Conservation (phyloP, 257 asterid genomes). For the Scutellaria galericulata region DNA sequence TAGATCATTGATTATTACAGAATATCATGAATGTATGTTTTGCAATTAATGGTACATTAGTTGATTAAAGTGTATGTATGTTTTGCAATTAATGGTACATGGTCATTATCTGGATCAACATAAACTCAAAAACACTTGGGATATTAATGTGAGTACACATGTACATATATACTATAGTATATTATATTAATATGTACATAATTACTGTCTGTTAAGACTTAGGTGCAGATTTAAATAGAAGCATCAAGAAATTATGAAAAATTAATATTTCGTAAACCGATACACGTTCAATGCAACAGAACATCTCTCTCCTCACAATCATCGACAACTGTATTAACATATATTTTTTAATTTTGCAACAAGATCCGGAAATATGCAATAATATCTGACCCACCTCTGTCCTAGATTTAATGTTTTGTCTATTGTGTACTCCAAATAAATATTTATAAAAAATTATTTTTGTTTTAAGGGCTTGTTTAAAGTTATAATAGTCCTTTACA, state of each 20-base stretch:
- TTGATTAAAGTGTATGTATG: too few species aligned
- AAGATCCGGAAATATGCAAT: neutral
- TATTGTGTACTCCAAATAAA: neutral
- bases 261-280: neutral
- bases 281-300: constrained; percentile 13
- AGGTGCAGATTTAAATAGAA: neutral
- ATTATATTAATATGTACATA: too few species aligned
- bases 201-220: too few species aligned
- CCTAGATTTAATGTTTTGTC: constrained; percentile 12
- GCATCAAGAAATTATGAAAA: neutral
- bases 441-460: neutral
- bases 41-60: too few species aligned
- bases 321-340: neutral
- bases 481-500: too few species aligned
- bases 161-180: too few species aligned
- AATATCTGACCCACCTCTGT: constrained; percentile 16
- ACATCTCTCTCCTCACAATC: neutral
- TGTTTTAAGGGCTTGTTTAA: neutral
- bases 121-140: too few species aligned
- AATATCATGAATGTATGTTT: too few species aligned
- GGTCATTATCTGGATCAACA: too few species aligned
- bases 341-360: constrained; percentile 1
- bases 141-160: too few species aligned
- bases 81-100: too few species aligned
- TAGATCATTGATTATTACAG: too few species aligned